Base-by-base conservation (phyloP, 2,329 filamentous ascomycete species). In the Colletotrichum costaricense region DNA sequence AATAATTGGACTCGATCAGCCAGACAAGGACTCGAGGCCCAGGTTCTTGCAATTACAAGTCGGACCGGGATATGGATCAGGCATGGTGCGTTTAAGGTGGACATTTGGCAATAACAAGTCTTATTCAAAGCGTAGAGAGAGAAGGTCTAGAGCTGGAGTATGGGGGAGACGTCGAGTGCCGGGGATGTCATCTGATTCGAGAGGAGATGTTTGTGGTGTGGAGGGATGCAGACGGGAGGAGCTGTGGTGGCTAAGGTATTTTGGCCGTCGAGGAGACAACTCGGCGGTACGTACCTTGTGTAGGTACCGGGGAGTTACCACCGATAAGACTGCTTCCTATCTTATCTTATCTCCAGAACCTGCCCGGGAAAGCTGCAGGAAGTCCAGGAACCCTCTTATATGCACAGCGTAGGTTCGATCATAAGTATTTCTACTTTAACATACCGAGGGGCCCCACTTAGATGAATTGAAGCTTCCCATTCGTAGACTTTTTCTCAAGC, bases 381-480 rank as follows among this genome's bases (percentile, higher is more conserved):
- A 26, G 26, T 26, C 26, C 26, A 26, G 26, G 26, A 26, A 26
- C 26, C 26, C 26, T 26, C 26, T 26, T 26, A 5, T 26, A 26
- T 26, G 26, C 4, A 26, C 26, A 26, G 26, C 26, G 26, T 26
- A 26, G 26, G 26, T 0, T 26, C 26, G 5, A 0, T 2, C 0
- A 0, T 0, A 28, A 9, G 63, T 64, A 42, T 14, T 5, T 22
- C 14, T 64, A 56, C 60, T 28, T 24, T 5, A 0, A 16, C 9
- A 12, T 1, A 16, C n/a, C 5, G 4, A 2, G 0, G n/a, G 22
- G 33, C 26, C 19, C 63, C 63, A 63, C 63, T 49, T 1, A 5
- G 1, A 2, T 16, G 14, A 30, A 69, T 62, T 65, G 60, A 52
- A 65, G 70, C 70, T 70, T 60, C 22, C 67, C 24, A 73, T 73